Base-by-base conservation (phyloP, 306 rosid genomes). In the Rosa multiflora region DNA sequence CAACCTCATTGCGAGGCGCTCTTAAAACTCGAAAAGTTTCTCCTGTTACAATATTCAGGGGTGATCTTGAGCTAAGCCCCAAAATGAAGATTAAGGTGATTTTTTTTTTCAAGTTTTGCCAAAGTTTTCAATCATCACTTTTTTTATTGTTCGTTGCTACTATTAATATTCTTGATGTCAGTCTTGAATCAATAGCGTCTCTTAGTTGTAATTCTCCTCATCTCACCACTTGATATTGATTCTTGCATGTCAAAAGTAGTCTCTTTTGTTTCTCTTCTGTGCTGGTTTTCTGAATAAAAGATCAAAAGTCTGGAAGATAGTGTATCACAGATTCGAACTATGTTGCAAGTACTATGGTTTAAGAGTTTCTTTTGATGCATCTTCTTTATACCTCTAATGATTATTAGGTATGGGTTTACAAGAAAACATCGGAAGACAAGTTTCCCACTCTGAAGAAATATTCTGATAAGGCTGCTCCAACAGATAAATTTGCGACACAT, bases 381-480 rank as follows among this genome's bases (percentile, higher is more conserved):
- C 40, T 75, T 81, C 29, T 62, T 77, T 52, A 70, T 63, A 81
- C 42, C 73, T 47, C 73, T 59, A 73, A 80, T 85, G 79, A 46
- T 83, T 77, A 80, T 69, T 82, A 92, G 99, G 91, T 92, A 64
- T 81, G 90, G 94, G 97, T 92, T 53, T 94, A 94, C 89, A 94
- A 94, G 92, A 94, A 94, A 88, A 92, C 97, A 64, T 78, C 91
- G 21, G 95, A 94, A 90, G 97, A 94, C 87, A 94, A 82, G 85
- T 86, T 94, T 85, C 97, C 99, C 29, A 86, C 92, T 74, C 82
- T 91, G 70, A 92, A 94, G 92, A 92, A 89, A 88, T 92, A 86
- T 89, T 94, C 99, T 77, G 97, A 92, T 71, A 94, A 88, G 86
- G 97, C 97, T 62, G 93, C 97, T 49, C 70, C 84, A 82, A 89